Base-by-base conservation (phyloP, 208 protist genomes). In the Trypanosoma melophagium region DNA sequence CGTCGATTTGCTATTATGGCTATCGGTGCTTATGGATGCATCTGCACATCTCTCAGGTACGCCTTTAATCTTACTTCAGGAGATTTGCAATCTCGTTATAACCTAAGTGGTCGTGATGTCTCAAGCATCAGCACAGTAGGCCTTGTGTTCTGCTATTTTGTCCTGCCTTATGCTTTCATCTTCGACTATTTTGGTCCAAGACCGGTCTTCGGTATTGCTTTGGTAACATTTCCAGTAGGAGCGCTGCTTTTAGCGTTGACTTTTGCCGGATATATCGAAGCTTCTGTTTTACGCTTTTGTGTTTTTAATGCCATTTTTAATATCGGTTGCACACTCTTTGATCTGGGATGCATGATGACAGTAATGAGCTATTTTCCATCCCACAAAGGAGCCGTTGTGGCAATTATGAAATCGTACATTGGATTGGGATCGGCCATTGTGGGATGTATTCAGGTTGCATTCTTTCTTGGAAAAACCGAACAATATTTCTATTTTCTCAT, bases 111-210 rank as follows among this genome's bases (percentile, higher is more conserved):
- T 51, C 66, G 69, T 40, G 70, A 91, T 10, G 80, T 91, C 66
- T 71, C 85, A 21, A 77, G 78, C 40, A 91, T 94, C 45, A 91
- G 72, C n/a, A 94, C 88, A 13, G 73, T 83, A 41, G 74, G 80
- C 0, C 57, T 67, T 16, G 62, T 90, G 9, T 56, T 89, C 4
- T 70, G 69, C 13, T 69, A 87, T 28, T 68, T 88, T n/a, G 60
- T 77, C 1, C 82, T 94, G 21, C 88, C 88, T 0, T 69, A 88
- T 7, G 82, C 77, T 17, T 70, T 57, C 24, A 56, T 86, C 17
- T 94, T 89, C 55, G 88, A 94, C 66, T 76, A 89, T 60, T 89
- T 76, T 62, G 88, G 88, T 17, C 88, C 88, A n/a, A n/a, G n/a
- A n/a, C n/a, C n/a, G n/a, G n/a, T n/a, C n/a, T n/a, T n/a, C n/a